Conservation (phyloP, 179 eudicot species). For the Spergularia azorica region DNA sequence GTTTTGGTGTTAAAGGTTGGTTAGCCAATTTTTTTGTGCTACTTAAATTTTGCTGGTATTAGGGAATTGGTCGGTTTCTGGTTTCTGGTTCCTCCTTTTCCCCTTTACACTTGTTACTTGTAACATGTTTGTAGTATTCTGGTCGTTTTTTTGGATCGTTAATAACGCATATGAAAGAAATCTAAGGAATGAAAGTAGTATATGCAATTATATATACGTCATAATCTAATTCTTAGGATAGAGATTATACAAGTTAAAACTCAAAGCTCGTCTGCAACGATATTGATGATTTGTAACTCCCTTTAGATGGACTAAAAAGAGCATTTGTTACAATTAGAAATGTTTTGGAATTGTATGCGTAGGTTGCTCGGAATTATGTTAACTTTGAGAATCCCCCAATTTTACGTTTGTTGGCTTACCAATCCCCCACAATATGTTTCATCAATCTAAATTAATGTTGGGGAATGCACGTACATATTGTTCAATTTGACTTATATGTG, state of each 20-base stretch:
- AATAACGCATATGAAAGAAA: no score
- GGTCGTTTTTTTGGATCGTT: no score
- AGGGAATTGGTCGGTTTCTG: conserved; percentile 57
- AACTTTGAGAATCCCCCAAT: conserved; percentile 12
- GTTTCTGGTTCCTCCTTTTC: not conserved
- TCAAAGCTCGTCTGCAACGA: not conserved
- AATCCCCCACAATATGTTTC: conserved; percentile 28
- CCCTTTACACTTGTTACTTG: not conserved
- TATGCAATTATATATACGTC: no score
- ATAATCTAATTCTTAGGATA: no score
- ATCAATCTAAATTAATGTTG: conserved; percentile 17
- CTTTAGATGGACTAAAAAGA: no score
- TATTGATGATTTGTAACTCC: not conserved
- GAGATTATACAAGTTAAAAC: no score
- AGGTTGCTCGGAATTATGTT: not conserved
- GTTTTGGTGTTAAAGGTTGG: conserved; percentile 37
- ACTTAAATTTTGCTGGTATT: conserved; percentile 48
- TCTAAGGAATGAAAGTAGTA: no score
- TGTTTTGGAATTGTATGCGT: no score
- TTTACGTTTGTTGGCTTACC: conserved; percentile 31
- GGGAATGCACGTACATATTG: not conserved
- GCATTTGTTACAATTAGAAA: no score
- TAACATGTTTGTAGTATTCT: no score
- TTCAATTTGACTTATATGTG: conserved; percentile 28
- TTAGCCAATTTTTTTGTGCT: conserved; percentile 38